These are phyloP conservation scores for Ambrosiella beaveri DNA, from an alignment of 2,329 filamentous ascomycete genomes.

Conservation along the genomic window DNA sequence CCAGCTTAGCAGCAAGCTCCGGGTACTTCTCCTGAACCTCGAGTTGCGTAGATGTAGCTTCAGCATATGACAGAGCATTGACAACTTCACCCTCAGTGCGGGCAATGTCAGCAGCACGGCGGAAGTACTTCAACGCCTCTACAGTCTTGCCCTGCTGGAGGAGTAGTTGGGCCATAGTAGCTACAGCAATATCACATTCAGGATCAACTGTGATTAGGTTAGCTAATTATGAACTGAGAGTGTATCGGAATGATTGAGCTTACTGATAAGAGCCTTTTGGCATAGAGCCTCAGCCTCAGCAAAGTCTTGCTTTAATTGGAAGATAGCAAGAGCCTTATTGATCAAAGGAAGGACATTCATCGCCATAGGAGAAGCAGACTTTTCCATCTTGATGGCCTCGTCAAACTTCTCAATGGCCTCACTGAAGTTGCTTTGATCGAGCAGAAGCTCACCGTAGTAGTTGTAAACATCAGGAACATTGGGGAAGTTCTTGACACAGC, in stretches of 20 bases:
- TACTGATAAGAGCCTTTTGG: constrained; percentile 93
- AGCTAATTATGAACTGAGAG: neutral
- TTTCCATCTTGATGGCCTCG: constrained; percentile 96
- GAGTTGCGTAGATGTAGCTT: constrained; percentile 89
- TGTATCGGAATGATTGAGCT: constrained; percentile 23
- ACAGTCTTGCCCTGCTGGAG: constrained; percentile 95
- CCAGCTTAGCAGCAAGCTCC: constrained; percentile 53
- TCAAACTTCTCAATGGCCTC: constrained; percentile 98
- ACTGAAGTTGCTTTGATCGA: constrained; percentile 89
- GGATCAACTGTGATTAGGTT: constrained; percentile 55
- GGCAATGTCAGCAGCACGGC: constrained; percentile 84
- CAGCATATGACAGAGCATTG: constrained; percentile 90
- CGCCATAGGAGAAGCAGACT: constrained; percentile 75
- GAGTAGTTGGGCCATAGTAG: constrained; percentile 94
- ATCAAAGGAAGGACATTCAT: constrained; percentile 97
- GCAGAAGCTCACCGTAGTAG: constrained; percentile 92
- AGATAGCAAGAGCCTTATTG: constrained; percentile 92
- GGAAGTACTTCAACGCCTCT: constrained; percentile 90
- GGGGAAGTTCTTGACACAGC: constrained; percentile 96
- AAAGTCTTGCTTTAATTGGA: constrained; percentile 98
- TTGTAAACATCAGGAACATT: constrained; percentile 97
- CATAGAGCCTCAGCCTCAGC: constrained; percentile 87
- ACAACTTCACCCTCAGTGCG: constrained; percentile 90
- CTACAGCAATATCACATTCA: constrained; percentile 95
- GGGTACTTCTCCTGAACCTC: constrained; percentile 81